A percentile compares a stretch with the other conserved stretches of the same genome.
These are phyloP conservation scores for Raffaelea arxii DNA, from an alignment of 2,329 filamentous ascomycete species.

Conservation along the genomic window DNA sequence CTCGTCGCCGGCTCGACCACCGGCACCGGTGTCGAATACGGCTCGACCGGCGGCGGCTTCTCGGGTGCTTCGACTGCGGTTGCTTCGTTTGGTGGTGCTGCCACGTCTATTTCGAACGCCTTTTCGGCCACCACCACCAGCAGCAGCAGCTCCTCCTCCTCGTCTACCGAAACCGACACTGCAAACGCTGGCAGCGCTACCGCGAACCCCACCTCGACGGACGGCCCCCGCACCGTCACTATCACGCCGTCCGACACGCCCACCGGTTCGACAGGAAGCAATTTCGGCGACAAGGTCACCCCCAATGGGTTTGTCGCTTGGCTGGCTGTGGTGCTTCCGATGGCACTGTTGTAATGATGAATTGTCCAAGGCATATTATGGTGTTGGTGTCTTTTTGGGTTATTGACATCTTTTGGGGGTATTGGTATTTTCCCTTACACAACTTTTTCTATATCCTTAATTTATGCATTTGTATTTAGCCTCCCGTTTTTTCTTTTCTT, in stretches of 20 bases:
- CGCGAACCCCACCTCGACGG: not conserved
- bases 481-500: no score
- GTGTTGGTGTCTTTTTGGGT: not conserved
- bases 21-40: not conserved
- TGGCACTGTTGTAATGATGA: conserved; percentile 3
- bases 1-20: not conserved
- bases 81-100: conserved; percentile 4
- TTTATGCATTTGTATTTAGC: no score
- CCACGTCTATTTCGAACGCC: no score
- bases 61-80: not conserved
- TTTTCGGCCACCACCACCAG: conserved; percentile 1
- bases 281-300: not conserved
- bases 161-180: not conserved
- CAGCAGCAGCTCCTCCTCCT: not conserved
- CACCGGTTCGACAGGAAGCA: conserved; percentile 1
- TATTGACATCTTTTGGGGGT: not conserved
- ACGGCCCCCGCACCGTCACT: not conserved
- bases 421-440: not conserved
- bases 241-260: conserved; percentile 6
- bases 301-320: conserved; percentile 2
- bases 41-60: not conserved
- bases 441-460: no score
- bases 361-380: not conserved
- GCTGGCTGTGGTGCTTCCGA: conserved; percentile 6
- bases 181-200: not conserved